Conservation (phyloP, 345 rosid species). For the Gynandropsis gynandra region DNA sequence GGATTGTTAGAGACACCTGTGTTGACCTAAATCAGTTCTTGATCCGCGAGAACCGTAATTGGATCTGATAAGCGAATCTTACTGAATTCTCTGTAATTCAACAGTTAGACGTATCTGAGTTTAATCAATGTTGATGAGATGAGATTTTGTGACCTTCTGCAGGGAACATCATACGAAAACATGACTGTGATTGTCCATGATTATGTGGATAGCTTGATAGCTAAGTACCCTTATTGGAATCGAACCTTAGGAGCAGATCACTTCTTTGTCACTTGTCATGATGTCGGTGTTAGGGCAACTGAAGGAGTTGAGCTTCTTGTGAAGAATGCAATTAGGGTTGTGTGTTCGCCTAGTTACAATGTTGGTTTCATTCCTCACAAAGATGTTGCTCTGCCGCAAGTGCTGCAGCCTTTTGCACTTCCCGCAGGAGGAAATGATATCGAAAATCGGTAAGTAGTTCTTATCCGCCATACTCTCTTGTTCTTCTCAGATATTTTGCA, state of each 20-base stretch:
- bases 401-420: conserved; percentile 88
- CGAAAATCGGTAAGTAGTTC: conserved; percentile 52
- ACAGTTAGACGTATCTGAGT: no score
- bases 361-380: conserved; percentile 93
- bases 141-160: conserved; percentile 13
- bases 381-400: conserved; percentile 94
- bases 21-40: background rate
- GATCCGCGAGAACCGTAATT: no score
- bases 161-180: conserved; percentile 92
- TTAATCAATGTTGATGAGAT: background rate
- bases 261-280: conserved; percentile 94
- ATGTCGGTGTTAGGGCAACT: conserved; percentile 90
- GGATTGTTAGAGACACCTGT: background rate
- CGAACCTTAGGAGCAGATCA: conserved; percentile 96
- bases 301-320: conserved; percentile 71
- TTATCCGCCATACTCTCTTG: background rate
- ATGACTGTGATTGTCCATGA: conserved; percentile 81
- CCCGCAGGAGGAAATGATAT: conserved; percentile 85
- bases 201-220: conserved; percentile 59
- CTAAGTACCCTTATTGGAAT: conserved; percentile 90
- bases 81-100: no score
- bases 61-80: no score
- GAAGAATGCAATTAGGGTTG: conserved; percentile 87
- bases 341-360: conserved; percentile 96
- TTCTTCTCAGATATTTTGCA: background rate